Conservation (phyloP, 352 stramenopile species). For the Aphanomyces invadans region DNA sequence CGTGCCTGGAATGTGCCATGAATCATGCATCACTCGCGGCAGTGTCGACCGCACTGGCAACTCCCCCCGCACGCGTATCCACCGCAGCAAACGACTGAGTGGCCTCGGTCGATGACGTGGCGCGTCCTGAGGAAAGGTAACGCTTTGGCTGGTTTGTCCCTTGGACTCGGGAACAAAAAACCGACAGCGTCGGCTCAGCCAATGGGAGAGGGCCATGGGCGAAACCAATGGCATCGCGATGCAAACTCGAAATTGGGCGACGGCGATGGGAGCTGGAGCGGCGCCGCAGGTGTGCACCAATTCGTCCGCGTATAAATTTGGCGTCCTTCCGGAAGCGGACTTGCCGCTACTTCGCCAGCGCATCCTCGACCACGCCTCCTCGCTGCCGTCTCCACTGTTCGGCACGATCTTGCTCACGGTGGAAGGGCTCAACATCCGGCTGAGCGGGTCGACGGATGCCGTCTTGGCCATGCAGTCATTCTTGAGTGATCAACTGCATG, state of each 20-base stretch:
- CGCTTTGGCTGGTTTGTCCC: no score
- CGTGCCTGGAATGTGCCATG: no score
- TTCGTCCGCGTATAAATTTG: slow-evolving; percentile 69
- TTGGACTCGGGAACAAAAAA: neutral
- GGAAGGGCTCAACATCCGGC: slow-evolving; percentile 61
- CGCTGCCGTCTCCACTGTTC: slow-evolving; percentile 31
- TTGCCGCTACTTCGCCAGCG: slow-evolving; percentile 36
- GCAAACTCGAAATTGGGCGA: no score
- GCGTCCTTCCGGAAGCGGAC: slow-evolving; percentile 35
- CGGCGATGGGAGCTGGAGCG: no score
- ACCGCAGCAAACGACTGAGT: no score
- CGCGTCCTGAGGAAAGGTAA: no score
- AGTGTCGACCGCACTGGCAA: no score
- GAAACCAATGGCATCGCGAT: no score
- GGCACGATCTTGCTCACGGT: slow-evolving; percentile 58
- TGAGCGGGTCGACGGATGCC: slow-evolving; percentile 39
- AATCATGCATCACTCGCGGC: no score
- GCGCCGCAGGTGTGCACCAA: slow-evolving; percentile 35
- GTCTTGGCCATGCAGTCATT: slow-evolving; percentile 43
- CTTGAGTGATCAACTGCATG: slow-evolving; percentile 33
- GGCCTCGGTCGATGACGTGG: no score
- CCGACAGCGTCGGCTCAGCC: neutral
- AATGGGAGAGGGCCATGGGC: neutral
- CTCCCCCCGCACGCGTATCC: no score
- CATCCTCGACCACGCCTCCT: slow-evolving; percentile 29